Base-by-base conservation (phyloP, 495 filamentous ascomycete genomes). In the Aspergillus baeticus region DNA sequence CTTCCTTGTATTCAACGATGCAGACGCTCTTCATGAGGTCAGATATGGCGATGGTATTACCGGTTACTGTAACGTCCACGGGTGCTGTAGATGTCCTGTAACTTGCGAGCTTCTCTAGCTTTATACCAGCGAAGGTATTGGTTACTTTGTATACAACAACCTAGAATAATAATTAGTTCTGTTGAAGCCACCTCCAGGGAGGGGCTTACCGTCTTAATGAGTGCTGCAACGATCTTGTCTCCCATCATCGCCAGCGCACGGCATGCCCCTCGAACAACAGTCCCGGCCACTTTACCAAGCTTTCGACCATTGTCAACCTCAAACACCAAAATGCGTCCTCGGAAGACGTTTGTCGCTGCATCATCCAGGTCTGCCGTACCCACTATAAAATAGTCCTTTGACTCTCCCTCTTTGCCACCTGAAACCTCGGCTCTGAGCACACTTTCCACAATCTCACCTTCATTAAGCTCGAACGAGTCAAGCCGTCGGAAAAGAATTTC, bases 11-110 rank as follows among this genome's bases (percentile, higher is more conserved):
- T 63, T 90, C 73, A 10, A 96, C 74, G 10, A 98, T 67, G 14
- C 88, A 87, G 35, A 94, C 75, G 31, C 89, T 93, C 75, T 97
- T 96, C 91, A 96, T 98, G 36, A 99, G 74, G 62, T 99, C 94
- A 1, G 86, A 89, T 5, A 99, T 85, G 0, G 88, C 88, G 58
- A 98, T 93, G 23, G 82, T 8, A 54, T 88, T 80, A 13, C 73
- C 83, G 14, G 78, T 77, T 10, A 96, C 79, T 11, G 84, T 80
- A n/a, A 99, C 58, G 63, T 95, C 90, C 22, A 95, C 83, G 2
- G 94, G 95, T 26, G 89, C 89, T 0, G 90, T 96, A 17, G 91
- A 84, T 11, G 90, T 88, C 15, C 91, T 82, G 67, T 90, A 97
- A 10, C 81, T 83, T 38, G 87, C 87, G 8, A 86, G 58, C 64